Evolutionary conservation across 768 basidiomycete species (phyloP).

Genomic region (Kwoniella newhampshirensis): DNA sequence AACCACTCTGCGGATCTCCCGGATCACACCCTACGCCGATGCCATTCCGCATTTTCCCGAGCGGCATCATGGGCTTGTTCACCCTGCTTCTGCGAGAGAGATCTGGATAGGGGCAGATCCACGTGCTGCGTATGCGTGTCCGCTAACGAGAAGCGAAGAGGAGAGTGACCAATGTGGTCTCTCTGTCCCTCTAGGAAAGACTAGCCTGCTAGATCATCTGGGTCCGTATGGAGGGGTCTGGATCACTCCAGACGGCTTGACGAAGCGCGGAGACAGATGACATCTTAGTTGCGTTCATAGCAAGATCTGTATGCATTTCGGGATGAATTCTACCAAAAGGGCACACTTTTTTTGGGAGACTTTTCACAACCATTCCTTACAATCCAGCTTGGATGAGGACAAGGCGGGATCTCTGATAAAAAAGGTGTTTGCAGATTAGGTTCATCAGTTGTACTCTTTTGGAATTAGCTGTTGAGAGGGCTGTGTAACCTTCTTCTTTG

Average conservation of each 20-base stretch:
- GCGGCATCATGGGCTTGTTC: conserved; percentile 31
- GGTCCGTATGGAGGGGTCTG: conserved; percentile 47
- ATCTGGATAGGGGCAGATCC: conserved; percentile 46
- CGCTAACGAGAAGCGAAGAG: conserved; percentile 17
- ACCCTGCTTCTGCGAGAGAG: conserved; percentile 33
- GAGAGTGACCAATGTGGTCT: conserved; percentile 22
- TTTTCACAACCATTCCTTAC: no score
- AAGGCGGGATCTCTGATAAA: no score
- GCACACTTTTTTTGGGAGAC: no score
- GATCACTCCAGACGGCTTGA: conserved; percentile 25
- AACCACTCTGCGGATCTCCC: conserved; percentile 17
- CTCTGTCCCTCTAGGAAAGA: conserved; percentile 26
- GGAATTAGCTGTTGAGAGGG: no score
- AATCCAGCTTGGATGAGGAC: no score
- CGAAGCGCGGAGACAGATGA: neutral
- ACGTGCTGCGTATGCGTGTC: conserved; percentile 27
- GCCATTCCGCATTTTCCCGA: conserved; percentile 44
- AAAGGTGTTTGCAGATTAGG: no score
- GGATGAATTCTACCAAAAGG: no score
- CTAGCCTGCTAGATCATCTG: conserved; percentile 37
- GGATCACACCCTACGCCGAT: conserved; percentile 43
- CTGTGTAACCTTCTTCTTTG: no score
- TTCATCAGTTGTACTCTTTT: no score
- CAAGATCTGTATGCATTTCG: no score
- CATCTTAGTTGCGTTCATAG: no score